Evolutionary conservation across 768 basidiomycete species (phyloP), one percentile per base, ranked within the genome.

Genomic region (Auriscalpium orientale): DNA sequence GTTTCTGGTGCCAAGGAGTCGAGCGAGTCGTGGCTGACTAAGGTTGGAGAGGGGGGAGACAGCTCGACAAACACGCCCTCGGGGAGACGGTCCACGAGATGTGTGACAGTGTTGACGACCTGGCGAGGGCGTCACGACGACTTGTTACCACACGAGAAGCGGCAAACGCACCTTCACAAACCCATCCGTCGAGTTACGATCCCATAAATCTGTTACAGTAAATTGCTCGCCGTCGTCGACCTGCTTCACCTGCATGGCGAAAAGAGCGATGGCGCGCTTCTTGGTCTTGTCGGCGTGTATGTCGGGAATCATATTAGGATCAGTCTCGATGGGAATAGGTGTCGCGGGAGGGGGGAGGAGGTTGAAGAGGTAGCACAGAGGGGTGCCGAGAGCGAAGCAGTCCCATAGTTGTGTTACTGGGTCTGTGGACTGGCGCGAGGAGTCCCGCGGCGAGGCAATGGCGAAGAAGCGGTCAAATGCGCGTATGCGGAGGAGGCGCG

Each of bases 331-430:
- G 51, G 71, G 70, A 53, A 75, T 77, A 38, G 71, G 74, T 13
- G 60, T 64, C 20, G 68, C 64, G 15, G 74, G 70, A 3, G 68
- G 66, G 40, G 87, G 87, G 55, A 98, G 84, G 69, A 89, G 84
- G 73, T 99, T 95, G 78, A 91, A 95, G 64, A 99, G 84, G 76
- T 89, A 97, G 74, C 93, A 95, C 63, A 98, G 87, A 46, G 94
- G 87, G 49, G 91, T 85, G 56, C 97, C 97, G 37, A 93, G 81
- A 44, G 93, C 85, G 73, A 99, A 90, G 68, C 90, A 85, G 67
- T 92, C 90, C 87, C 95, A 95, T 50, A 98, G 84, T 69, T 93
- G 91, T 48, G 88, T 86, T 65, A 99, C 95, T 38, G 93, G 91
- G 74, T 98, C 94, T 45, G 87, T 88, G 36, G 88, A 89, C 70